phyloP scores from a whole-genome alignment of 2,329 filamentous ascomycete genomes.

The Exophiala calicioides region DNA sequence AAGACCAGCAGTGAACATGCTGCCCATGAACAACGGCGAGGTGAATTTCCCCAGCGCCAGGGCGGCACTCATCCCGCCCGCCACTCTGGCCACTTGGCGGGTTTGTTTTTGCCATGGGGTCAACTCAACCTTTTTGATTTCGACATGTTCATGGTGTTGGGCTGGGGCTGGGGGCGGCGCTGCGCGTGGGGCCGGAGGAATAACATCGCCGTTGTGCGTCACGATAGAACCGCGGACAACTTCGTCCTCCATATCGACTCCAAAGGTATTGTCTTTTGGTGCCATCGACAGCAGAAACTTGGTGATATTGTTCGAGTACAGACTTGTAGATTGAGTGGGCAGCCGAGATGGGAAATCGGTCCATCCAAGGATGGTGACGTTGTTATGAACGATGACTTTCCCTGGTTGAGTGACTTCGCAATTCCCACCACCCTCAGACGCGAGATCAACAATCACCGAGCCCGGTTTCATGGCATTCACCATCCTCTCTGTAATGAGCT shows the following conservation, averaged over 20 bases:
- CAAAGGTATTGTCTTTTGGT: slow-evolving; percentile 75
- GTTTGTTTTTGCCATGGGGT: slow-evolving; percentile 81
- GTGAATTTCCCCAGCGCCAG: slow-evolving; percentile 79
- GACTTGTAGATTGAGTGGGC: slow-evolving; percentile 82
- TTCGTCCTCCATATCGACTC: slow-evolving; percentile 78
- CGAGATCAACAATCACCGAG: slow-evolving; percentile 83
- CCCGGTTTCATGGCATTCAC: slow-evolving; percentile 85
- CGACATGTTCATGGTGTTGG: slow-evolving; percentile 53
- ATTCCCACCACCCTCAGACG: slow-evolving; percentile 84
- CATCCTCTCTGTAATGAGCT: slow-evolving; percentile 79
- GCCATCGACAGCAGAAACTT: slow-evolving; percentile 83
- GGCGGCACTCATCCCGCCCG: slow-evolving; percentile 73
- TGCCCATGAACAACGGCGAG: slow-evolving; percentile 81
- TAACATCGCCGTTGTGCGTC: slow-evolving; percentile 71
- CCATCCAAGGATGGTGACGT: slow-evolving; percentile 86
- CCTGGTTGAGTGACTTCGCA: slow-evolving; percentile 79
- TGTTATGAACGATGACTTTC: slow-evolving; percentile 69
- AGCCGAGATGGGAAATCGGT: slow-evolving; percentile 84
- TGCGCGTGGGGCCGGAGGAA: slow-evolving; percentile 74
- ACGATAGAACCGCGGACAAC: slow-evolving; percentile 85
- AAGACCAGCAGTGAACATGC: slow-evolving; percentile 80
- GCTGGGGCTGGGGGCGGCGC: slow-evolving; percentile 58
- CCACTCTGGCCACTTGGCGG: slow-evolving; percentile 72
- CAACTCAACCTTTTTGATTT: slow-evolving; percentile 63
- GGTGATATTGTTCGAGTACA: slow-evolving; percentile 93